Conservation (phyloP, 1,284 basidiomycete genomes). For the Fomes fomentarius region DNA sequence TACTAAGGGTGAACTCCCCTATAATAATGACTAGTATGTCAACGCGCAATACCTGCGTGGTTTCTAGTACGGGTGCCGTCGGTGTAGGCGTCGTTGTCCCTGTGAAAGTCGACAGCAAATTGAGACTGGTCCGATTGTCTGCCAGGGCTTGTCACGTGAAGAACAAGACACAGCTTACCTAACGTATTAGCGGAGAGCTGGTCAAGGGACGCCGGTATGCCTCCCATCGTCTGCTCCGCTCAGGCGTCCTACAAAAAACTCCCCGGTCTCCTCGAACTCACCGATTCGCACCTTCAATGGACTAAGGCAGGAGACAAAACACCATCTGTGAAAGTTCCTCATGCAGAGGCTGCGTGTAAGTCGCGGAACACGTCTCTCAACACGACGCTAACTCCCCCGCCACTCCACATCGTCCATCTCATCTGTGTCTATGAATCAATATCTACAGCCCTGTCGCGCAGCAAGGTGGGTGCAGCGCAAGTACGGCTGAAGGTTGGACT, state of each 20-base stretch:
- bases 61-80: too few relatives aligned
- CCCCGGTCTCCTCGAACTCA: conserved; percentile 71
- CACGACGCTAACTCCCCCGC: conserved; percentile 6
- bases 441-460: conserved; percentile 51
- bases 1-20: too few relatives aligned
- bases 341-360: conserved; percentile 67
- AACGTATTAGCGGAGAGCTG: conserved; percentile 27
- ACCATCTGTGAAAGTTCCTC: conserved; percentile 62
- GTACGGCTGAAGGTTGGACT: conserved; percentile 75
- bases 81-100: too few relatives aligned
- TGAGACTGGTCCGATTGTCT: too few relatives aligned
- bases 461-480: conserved; percentile 77
- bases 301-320: conserved; percentile 66
- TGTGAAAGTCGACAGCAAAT: too few relatives aligned
- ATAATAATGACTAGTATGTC: too few relatives aligned
- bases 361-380: conserved; percentile 27
- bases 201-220: conserved; percentile 37
- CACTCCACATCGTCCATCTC: conserved; percentile 1
- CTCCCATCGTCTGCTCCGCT: conserved; percentile 66
- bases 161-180: conserved; percentile 32
- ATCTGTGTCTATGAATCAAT: too few relatives aligned
- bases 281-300: conserved; percentile 70
- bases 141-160: too few relatives aligned
- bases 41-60: too few relatives aligned
- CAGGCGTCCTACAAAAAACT: conserved; percentile 82